Evolutionary conservation across 768 basidiomycete species (phyloP).

Genomic region (Mycena floridula): DNA sequence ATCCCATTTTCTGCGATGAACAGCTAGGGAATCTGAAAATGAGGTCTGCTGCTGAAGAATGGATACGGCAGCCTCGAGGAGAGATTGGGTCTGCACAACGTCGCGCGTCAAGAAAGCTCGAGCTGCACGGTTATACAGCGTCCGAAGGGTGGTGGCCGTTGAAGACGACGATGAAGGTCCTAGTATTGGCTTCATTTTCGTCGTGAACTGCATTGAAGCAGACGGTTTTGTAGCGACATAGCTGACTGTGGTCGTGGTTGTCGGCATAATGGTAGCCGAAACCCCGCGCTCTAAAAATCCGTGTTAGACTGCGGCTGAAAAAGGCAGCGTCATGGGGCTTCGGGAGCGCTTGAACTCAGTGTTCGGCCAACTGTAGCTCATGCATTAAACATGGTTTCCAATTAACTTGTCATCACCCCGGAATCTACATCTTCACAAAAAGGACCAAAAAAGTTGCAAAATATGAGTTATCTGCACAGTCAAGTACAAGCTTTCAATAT

Average conservation of each 20-base stretch:
- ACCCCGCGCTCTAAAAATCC: neutral
- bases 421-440: too few relatives aligned
- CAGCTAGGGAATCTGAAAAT: conserved; percentile 33
- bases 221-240: too few relatives aligned
- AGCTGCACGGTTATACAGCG: conserved; percentile 72
- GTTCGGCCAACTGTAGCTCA: too few relatives aligned
- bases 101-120: conserved; percentile 76
- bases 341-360: too few relatives aligned
- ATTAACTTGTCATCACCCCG: too few relatives aligned
- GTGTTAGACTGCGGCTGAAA: too few relatives aligned
- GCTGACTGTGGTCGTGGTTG: neutral
- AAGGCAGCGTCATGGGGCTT: too few relatives aligned
- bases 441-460: too few relatives aligned
- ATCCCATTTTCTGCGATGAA: conserved; percentile 78
- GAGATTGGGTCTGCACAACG: conserved; percentile 54
- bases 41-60: conserved; percentile 33
- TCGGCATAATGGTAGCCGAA: neutral
- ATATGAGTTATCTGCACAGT: too few relatives aligned
- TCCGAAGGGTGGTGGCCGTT: conserved; percentile 39
- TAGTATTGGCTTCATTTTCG: neutral
- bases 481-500: too few relatives aligned
- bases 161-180: conserved; percentile 15
- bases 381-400: too few relatives aligned
- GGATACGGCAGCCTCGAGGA: conserved; percentile 67
- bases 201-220: too few relatives aligned